These are phyloP conservation scores for Ustilago tritici DNA, from an alignment of 1,284 basidiomycete species.

Conservation along the genomic window DNA sequence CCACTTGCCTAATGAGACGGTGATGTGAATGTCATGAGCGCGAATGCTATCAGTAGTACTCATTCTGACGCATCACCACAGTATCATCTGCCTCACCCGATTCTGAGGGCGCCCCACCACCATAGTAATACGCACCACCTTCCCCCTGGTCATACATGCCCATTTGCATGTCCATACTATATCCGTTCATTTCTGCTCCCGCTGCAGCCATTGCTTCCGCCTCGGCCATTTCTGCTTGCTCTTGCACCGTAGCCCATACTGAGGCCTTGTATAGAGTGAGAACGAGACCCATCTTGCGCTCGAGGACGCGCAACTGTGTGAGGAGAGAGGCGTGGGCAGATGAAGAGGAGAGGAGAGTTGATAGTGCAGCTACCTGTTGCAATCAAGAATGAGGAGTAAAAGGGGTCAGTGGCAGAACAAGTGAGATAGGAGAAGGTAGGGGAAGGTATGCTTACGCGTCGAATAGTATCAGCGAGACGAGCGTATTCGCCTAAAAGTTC, in stretches of 20 bases:
- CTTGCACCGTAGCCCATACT: slow-evolving; percentile 92
- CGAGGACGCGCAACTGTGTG: slow-evolving; percentile 82
- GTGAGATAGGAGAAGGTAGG: not conserved
- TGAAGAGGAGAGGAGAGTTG: slow-evolving; percentile 71
- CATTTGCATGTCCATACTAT: slow-evolving; percentile 28
- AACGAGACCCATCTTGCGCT: slow-evolving; percentile 91
- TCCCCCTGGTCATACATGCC: slow-evolving; percentile 17
- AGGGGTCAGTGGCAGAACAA: not conserved
- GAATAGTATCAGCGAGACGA: slow-evolving; percentile 62
- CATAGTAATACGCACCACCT: slow-evolving; percentile 19
- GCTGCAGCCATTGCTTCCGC: slow-evolving; percentile 49
- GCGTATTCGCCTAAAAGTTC: slow-evolving; percentile 66
- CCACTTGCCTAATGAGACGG: not conserved
- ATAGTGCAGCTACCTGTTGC: slow-evolving; percentile 67
- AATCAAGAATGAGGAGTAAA: slow-evolving; percentile 58
- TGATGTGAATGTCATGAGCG: not conserved
- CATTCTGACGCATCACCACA: slow-evolving; percentile 39
- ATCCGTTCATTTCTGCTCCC: slow-evolving; percentile 23
- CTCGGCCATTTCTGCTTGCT: slow-evolving; percentile 77
- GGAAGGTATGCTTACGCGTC: slow-evolving; percentile 47
- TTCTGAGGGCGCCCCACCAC: slow-evolving; percentile 8
- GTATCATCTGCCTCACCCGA: slow-evolving; percentile 37
- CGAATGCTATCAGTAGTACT: slow-evolving; percentile 31
- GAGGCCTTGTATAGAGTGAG: slow-evolving; percentile 85
- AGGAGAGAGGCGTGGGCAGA: slow-evolving; percentile 82